These are phyloP conservation scores for Alnus rubra DNA, from an alignment of 306 rosid species.

Conservation along the genomic window DNA sequence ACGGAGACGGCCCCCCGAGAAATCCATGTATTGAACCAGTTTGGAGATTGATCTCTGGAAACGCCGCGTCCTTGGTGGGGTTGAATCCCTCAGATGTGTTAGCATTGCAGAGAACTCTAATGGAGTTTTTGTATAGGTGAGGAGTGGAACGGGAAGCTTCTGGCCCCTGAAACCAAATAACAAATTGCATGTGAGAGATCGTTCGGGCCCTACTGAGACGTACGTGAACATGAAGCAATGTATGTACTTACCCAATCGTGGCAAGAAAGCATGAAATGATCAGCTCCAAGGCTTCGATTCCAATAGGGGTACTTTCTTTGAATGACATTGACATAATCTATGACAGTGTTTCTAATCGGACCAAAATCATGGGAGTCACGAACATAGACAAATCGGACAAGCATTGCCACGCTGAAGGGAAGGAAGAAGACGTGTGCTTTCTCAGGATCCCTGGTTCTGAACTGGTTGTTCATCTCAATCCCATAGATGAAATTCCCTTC, in stretches of 20 bases:
- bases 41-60: constrained; percentile 80
- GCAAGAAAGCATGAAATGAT: constrained; percentile 88
- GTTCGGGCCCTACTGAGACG: too few relatives aligned
- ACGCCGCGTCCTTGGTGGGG: constrained; percentile 75
- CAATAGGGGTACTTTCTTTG: constrained; percentile 62
- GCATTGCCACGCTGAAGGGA: constrained; percentile 79
- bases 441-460: constrained; percentile 66
- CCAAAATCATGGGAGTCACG: constrained; percentile 66
- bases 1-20: constrained; percentile 71
- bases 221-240: neutral
- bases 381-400: constrained; percentile 73
- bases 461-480: constrained; percentile 67
- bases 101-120: constrained; percentile 79
- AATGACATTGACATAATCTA: constrained; percentile 61
- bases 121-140: constrained; percentile 54
- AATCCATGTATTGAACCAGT: constrained; percentile 54
- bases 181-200: neutral
- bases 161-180: constrained; percentile 59
- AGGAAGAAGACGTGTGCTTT: constrained; percentile 83
- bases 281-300: constrained; percentile 88
- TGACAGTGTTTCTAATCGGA: constrained; percentile 62
- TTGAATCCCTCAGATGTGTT: constrained; percentile 84
- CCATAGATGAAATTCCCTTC: constrained; percentile 86
- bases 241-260: constrained; percentile 71
- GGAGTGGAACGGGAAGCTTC: constrained; percentile 55